A percentile compares a stretch with the other conserved stretches of the same genome.
Conservation (phyloP, 495 filamentous ascomycete species). For the Neurospora intermedia region DNA sequence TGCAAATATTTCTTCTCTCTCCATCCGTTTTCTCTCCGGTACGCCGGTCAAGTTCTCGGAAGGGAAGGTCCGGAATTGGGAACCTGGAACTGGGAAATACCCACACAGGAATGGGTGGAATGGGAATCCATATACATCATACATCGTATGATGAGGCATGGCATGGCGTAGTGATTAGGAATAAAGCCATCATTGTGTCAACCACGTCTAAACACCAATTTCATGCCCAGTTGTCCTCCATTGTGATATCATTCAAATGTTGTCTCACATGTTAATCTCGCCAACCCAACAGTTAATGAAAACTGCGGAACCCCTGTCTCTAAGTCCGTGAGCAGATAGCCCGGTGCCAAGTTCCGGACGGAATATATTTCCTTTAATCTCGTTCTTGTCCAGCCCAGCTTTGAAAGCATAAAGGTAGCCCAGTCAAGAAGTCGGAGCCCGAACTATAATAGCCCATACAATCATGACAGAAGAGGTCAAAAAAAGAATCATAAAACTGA, state of each 20-base stretch:
- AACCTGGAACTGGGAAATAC: background rate
- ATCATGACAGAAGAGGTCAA: background rate
- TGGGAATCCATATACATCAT: background rate
- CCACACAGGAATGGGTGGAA: background rate
- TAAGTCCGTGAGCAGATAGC: background rate
- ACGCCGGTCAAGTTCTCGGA: background rate
- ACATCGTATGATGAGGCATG: background rate
- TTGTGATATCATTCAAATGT: background rate
- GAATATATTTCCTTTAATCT: background rate
- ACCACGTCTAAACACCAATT: background rate
- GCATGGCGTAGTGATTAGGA: background rate
- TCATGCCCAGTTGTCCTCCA: background rate
- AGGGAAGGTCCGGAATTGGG: background rate
- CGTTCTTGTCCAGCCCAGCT: background rate
- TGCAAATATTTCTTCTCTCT: background rate
- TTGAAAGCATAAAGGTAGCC: background rate
- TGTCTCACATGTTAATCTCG: background rate
- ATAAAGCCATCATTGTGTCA: background rate
- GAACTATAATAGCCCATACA: background rate
- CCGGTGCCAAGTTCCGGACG: background rate
- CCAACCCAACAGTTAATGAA: background rate
- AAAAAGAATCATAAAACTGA: background rate
- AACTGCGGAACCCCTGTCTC: background rate
- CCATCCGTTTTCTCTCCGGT: background rate
- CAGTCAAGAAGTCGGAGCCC: background rate